Evolutionary conservation across 805 yeast genomes (phyloP), one percentile per base, ranked within the genome.

Genomic region (Starmerella roubikii): DNA sequence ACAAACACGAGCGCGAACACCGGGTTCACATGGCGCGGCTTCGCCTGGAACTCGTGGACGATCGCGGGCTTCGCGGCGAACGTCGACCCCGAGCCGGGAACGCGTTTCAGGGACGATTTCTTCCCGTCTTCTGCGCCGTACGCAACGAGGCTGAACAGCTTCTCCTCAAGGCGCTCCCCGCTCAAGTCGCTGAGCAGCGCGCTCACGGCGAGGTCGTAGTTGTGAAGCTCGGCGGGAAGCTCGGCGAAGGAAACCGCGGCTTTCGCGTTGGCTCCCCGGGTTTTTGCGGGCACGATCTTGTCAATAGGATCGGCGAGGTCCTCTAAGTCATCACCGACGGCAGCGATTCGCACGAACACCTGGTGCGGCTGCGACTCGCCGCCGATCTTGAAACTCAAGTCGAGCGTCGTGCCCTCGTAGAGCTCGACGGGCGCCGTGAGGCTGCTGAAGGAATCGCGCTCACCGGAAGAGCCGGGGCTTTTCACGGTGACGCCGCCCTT

Each of bases 31-130:
- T 76, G 71, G 25, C 57, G 57, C 17, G 75, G 72, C n/a, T 69
- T 70, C 3, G 59, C 55, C 39, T 65, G 66, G 62, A 83, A 84
- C 27, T 59, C 54, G 56, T 81, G 84, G 46, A 57, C 57, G 47
- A 83, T 78, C 58, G 78, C 85, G 2, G 76, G 71, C 53, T 67
- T 56, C 12, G 68, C 55, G 2, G 69, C 78, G 19, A 53, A 41
- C 20, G 22, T 22, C 11, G 35, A 25, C 16, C 40, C 40, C 11
- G 32, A 17, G 23, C 44, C 42, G 30, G 35, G 30, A 12, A 26
- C 24, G 23, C 30, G 37, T 7, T 5, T 5, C 11, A 46, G 21
- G 8, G 41, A 37, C 23, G 28, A 34, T n/a, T n/a, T 17, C 37
- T 37, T n/a, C 4, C 35, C 37, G 29, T 47, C 46, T n/a, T 39